Percentiles rank a stretch among this genome's conserved stretches.
Conservation (phyloP, 1,284 basidiomycete species). For the Ustilago trichophora region DNA sequence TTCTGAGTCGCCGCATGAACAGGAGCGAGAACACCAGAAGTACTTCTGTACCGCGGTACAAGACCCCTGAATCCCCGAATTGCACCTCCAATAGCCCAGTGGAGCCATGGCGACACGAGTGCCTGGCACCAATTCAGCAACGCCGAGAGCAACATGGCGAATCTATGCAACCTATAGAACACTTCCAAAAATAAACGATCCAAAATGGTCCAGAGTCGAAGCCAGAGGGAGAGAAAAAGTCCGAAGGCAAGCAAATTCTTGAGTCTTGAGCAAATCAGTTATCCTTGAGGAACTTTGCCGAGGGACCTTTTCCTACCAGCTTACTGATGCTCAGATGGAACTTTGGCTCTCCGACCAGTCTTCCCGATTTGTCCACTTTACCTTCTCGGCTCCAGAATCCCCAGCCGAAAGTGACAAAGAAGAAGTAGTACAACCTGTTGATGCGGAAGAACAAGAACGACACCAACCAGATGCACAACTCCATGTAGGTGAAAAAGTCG, state of each 20-base stretch:
- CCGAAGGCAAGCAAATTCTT: slow-evolving; percentile 1
- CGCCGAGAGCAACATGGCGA: neutral
- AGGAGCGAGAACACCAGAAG: neutral
- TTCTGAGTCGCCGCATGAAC: slow-evolving; percentile 11
- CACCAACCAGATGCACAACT: slow-evolving; percentile 68
- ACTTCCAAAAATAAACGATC: no score
- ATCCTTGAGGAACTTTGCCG: slow-evolving; percentile 35
- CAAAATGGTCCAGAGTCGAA: neutral
- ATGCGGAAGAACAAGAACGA: slow-evolving; percentile 56
- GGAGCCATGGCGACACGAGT: neutral
- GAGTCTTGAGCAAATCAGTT: slow-evolving; percentile 11
- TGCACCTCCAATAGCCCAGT: neutral
- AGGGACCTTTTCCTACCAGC: slow-evolving; percentile 42
- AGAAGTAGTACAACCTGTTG: slow-evolving; percentile 51
- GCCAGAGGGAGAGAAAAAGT: neutral
- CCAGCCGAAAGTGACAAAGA: slow-evolving; percentile 61
- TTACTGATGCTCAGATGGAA: slow-evolving; percentile 55
- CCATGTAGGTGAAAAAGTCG: slow-evolving; percentile 75
- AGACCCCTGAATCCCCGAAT: neutral
- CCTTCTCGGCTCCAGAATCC: slow-evolving; percentile 57
- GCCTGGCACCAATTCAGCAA: neutral
- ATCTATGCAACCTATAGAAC: slow-evolving; percentile 11
- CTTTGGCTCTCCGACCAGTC: slow-evolving; percentile 33
- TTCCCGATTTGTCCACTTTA: slow-evolving; percentile 38
- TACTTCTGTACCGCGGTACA: neutral